Evolutionary conservation across 257 asterid species (phyloP), one percentile per base, ranked within the genome.

Genomic region (Nicotiana paniculata): DNA sequence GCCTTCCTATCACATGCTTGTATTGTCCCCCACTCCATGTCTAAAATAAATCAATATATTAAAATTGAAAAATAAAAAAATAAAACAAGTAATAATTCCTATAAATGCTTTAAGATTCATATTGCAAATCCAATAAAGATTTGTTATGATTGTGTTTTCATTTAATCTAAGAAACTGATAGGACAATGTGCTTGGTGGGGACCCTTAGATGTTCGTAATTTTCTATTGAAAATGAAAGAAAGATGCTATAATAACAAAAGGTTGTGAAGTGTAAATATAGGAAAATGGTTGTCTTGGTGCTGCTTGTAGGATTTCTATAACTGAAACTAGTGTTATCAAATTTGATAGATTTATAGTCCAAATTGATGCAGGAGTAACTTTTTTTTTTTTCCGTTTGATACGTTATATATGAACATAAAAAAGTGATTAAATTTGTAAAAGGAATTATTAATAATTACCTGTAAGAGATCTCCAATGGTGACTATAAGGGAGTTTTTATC

Each of bases 1-100:
- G 89, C 81, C 91, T 91, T 65, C 98, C 98, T 43, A 92, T 87
- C 28, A 93, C 98, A 81, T 93, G 92, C 81, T 91, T 93, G 84
- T 86, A 92, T 43, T 76, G 83, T 64, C 97, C 96, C 62, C 79
- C 81, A 37, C 91, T 88, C 92, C 95, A 84, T 21, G 57, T 90
- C 98, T 93, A 90, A 83, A 12, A 37, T 54, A 46, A 70, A 43
- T 21, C 77, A 69, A 46, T 21, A 12, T 0, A 12, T 21, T 6
- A 24, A 4, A 63, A 30, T 16, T 18, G 33, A 65, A 75, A 6
- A 4, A 62, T 18, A 24, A 11, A 65, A 75, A 6, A 4, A 62
- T 18, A 24, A 11, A 43, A 61, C 24, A 28, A 32, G 8, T 37
- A 57, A 35, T 21, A 43, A 43, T 9, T 39, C 57, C 24, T 21